Percentiles rank a stretch among this genome's conserved stretches.
Evolutionary conservation across 169 alveolate species (phyloP).

Genomic region (Fabrea salina): DNA sequence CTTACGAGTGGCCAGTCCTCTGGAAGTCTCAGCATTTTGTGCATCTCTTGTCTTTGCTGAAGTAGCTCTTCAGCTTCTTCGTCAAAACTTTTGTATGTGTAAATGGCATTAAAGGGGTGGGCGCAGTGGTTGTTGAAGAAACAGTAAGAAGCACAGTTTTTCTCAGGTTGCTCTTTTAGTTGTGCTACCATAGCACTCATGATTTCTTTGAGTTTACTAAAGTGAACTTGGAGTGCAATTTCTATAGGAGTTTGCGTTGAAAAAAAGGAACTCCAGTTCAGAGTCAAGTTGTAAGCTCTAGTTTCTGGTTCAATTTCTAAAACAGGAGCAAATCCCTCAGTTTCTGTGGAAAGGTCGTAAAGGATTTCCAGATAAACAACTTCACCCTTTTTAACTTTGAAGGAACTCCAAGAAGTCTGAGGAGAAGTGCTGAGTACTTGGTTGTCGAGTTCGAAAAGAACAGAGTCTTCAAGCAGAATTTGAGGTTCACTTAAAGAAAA

Average conservation of each 20-base stretch:
- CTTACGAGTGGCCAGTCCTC: constrained; percentile 20
- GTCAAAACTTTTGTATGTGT: neutral
- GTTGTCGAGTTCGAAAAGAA: neutral
- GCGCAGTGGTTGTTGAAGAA: neutral
- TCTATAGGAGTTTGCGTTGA: neutral
- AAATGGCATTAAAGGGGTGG: constrained; percentile 12
- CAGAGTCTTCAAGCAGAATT: neutral
- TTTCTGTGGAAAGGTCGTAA: neutral
- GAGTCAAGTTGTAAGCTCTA: neutral
- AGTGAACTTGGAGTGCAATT: neutral
- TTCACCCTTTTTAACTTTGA: neutral
- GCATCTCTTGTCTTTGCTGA: neutral
- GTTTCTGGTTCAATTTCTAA: neutral
- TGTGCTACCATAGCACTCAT: neutral
- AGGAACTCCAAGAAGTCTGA: neutral
- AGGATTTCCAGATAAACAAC: neutral
- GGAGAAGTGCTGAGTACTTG: neutral
- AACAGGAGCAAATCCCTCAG: neutral
- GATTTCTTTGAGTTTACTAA: constrained; percentile 1
- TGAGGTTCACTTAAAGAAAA: neutral
- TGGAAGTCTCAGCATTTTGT: neutral
- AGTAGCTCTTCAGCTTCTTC: constrained; percentile 17
- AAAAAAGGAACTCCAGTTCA: neutral
- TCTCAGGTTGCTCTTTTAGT: neutral
- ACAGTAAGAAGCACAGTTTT: neutral